phyloP scores from a whole-genome alignment of 306 rosid species.

The Vigna reflexopilosa region DNA sequence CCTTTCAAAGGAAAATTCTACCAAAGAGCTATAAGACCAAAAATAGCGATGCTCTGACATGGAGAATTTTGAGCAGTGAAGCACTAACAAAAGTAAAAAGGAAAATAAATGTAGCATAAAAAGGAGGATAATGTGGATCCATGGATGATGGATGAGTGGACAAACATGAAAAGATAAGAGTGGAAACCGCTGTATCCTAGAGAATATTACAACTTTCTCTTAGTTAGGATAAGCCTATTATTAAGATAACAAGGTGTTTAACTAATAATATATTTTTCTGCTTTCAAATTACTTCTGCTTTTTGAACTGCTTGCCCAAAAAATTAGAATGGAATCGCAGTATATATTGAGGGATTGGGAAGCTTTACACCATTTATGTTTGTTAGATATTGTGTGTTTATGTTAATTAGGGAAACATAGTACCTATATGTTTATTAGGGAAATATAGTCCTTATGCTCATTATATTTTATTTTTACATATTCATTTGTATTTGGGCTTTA shows the following conservation, averaged over 20 bases:
- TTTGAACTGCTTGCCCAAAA: conserved; percentile 24
- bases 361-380: conserved; percentile 15
- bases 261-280: background rate
- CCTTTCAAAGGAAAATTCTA: conserved; percentile 21
- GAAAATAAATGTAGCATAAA: conserved; percentile 1
- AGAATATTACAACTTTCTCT: conserved; percentile 13
- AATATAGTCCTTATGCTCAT: no score
- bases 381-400: no score
- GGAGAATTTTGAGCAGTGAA: background rate
- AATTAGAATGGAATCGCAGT: conserved; percentile 8
- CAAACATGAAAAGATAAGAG: conserved; percentile 21
- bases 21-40: conserved; percentile 16
- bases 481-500: no score
- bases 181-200: conserved; percentile 16
- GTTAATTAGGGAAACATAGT: no score
- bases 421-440: no score
- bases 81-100: background rate
- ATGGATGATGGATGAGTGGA: background rate
- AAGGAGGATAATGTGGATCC: conserved; percentile 3
- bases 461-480: no score
- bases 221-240: conserved; percentile 2
- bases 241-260: conserved; percentile 5
- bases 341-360: conserved; percentile 11
- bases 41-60: background rate
- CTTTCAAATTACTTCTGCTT: conserved; percentile 9